A percentile compares a stretch with the other conserved stretches of the same genome.
phyloP scores from a whole-genome alignment of 129 eudicot species.

The Centrapalus pauciflorus region DNA sequence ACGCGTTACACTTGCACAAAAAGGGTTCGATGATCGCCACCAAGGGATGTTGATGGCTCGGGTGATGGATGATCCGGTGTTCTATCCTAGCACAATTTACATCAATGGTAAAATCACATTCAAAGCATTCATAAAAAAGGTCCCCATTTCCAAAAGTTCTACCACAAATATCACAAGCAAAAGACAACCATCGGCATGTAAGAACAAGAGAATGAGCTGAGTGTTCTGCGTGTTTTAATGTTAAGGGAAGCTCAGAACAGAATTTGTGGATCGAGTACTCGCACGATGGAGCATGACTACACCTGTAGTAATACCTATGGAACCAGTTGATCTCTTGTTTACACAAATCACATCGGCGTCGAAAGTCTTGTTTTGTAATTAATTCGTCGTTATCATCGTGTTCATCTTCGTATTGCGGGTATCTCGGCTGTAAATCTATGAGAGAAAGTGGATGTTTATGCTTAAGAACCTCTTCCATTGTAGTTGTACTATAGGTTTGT shows the following conservation, averaged over 20 bases:
- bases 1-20: constrained; percentile 16
- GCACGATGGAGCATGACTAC: too few species aligned
- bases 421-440: background rate
- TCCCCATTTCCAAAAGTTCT: background rate
- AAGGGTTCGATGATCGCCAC: background rate
- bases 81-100: background rate
- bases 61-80: background rate
- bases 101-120: background rate
- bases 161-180: background rate
- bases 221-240: background rate
- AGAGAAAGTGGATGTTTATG: constrained; percentile 1
- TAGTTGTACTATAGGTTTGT: too few species aligned
- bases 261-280: too few species aligned
- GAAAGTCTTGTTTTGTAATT: background rate
- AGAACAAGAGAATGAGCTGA: background rate
- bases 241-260: background rate
- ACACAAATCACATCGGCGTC: background rate
- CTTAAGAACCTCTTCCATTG: background rate
- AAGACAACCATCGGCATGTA: background rate
- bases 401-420: background rate
- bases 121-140: background rate
- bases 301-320: background rate
- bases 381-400: constrained; percentile 2
- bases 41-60: constrained; percentile 1
- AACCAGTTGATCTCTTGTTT: background rate